phyloP scores from a whole-genome alignment of 805 yeast species.

The Cyberlindnera veronae region DNA sequence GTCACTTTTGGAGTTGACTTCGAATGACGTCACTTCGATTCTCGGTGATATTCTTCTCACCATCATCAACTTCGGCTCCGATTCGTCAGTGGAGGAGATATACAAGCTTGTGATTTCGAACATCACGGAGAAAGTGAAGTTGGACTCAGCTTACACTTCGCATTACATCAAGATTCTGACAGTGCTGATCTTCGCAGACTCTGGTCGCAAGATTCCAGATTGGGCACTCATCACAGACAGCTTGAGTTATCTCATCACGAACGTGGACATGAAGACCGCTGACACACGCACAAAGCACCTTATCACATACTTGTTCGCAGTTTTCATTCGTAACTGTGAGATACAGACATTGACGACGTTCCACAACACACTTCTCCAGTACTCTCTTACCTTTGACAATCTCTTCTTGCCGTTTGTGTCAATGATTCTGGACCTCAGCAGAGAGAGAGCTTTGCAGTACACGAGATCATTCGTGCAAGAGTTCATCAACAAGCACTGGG shows the following conservation, averaged over 20 bases:
- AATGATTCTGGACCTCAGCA: slow-evolving; percentile 38
- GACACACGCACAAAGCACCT: slow-evolving; percentile 14
- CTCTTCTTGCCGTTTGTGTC: slow-evolving; percentile 47
- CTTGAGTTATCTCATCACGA: slow-evolving; percentile 14
- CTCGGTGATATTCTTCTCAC: slow-evolving; percentile 56
- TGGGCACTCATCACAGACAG: slow-evolving; percentile 41
- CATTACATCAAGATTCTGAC: slow-evolving; percentile 36
- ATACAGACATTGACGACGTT: slow-evolving; percentile 42
- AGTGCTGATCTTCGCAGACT: slow-evolving; percentile 59
- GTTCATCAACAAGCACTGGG: slow-evolving; percentile 44
- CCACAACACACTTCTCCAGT: slow-evolving; percentile 42
- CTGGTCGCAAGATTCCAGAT: slow-evolving; percentile 57
- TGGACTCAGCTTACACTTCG: slow-evolving; percentile 12
- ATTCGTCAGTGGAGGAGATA: slow-evolving; percentile 43
- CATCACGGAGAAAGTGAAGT: slow-evolving; percentile 18
- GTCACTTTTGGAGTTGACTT: slow-evolving; percentile 34
- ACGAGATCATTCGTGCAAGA: slow-evolving; percentile 46
- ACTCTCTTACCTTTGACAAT: slow-evolving; percentile 32
- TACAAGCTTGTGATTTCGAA: slow-evolving; percentile 35
- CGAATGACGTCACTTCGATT: slow-evolving; percentile 36
- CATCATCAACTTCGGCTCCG: slow-evolving; percentile 49
- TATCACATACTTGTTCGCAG: slow-evolving; percentile 43
- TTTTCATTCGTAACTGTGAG: slow-evolving; percentile 55
- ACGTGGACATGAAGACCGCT: background rate
- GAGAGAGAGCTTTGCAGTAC: slow-evolving; percentile 42